Base-by-base conservation (phyloP, 805 yeast species). In the Saccharomycopsis fodiens region DNA sequence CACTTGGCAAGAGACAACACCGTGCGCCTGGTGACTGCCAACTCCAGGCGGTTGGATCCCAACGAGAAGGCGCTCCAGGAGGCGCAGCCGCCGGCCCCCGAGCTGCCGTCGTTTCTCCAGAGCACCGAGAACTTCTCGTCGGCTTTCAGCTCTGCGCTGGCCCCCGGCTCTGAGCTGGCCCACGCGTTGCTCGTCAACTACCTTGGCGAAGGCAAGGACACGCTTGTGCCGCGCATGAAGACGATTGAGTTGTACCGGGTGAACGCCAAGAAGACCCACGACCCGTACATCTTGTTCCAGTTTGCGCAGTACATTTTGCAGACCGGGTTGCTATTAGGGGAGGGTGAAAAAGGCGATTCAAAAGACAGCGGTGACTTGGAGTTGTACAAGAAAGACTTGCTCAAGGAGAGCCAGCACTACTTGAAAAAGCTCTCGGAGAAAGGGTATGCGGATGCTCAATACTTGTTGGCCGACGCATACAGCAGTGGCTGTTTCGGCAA, bases 271-370 rank as follows among this genome's bases (percentile, higher is more conserved):
- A 85, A 81, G 56, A 76, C 87, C 17, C 82, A 80, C 57, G 96
- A 91, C 57, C 95, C 96, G 0, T 78, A 75, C 16, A 82, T 86
- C n/a, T 73, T 88, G 55, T 86, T 87, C 62, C 87, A 87, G 57
- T 88, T 85, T 59, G 96, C 97, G 1, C 93, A 87, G 63, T 86
- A 84, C 61, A 81, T 85, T 80, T 66, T 87, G 42, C 91, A 85
- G 60, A 84, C 94, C 1, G 95, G 94, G 1, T 69, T 89, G 43
- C 65, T 82, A 16, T 70, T 82, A 49, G 78, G 66, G 12, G 46
- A 59, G 4, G 44, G 54, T 1, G 53, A 53, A 12, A 36, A 16
- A 5, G 23, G 35, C 41, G 12, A 42, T 45, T 27, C 39, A 35
- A 35, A 17, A n/a, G 43, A 27, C 29, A 38, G 30, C 10, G 22